A percentile compares a stretch with the other conserved stretches of the same genome.
These are phyloP conservation scores for Naganishia antarctica DNA, from an alignment of 768 basidiomycete genomes.

Conservation along the genomic window DNA sequence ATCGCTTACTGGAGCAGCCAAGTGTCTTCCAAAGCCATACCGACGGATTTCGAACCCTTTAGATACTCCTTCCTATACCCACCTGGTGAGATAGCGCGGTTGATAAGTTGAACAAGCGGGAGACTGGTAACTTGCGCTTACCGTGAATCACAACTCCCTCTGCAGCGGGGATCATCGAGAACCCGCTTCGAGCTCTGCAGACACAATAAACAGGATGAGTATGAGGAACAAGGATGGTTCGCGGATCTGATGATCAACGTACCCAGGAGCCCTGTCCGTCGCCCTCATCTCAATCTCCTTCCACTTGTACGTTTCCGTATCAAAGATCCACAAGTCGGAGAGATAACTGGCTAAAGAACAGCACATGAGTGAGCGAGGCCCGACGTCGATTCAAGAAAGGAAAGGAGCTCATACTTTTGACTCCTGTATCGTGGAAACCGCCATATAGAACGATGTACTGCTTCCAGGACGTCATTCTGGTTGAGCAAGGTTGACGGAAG, in stretches of 20 bases:
- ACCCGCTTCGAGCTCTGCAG: constrained; percentile 55
- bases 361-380: not conserved
- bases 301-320: constrained; percentile 83
- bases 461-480: constrained; percentile 83
- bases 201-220: not conserved
- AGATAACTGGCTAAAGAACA: constrained; percentile 63
- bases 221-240: constrained; percentile 50
- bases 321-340: constrained; percentile 79
- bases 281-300: constrained; percentile 67
- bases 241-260: constrained; percentile 34
- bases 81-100: constrained; percentile 52
- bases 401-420: constrained; percentile 58
- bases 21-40: constrained; percentile 82
- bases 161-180: constrained; percentile 70
- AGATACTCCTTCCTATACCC: constrained; percentile 87
- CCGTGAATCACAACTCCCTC: constrained; percentile 80
- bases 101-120: not conserved
- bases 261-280: constrained; percentile 71
- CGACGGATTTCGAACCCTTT: constrained; percentile 77
- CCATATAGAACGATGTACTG: constrained; percentile 81
- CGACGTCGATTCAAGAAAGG: not conserved
- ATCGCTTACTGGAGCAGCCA: constrained; percentile 70
- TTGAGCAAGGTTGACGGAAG: not conserved
- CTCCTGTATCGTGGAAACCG: constrained; percentile 82
- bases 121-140: constrained; percentile 35